These are phyloP conservation scores for Aspergillus terreus DNA, from an alignment of 2,329 filamentous ascomycete genomes.

Conservation along the genomic window DNA sequence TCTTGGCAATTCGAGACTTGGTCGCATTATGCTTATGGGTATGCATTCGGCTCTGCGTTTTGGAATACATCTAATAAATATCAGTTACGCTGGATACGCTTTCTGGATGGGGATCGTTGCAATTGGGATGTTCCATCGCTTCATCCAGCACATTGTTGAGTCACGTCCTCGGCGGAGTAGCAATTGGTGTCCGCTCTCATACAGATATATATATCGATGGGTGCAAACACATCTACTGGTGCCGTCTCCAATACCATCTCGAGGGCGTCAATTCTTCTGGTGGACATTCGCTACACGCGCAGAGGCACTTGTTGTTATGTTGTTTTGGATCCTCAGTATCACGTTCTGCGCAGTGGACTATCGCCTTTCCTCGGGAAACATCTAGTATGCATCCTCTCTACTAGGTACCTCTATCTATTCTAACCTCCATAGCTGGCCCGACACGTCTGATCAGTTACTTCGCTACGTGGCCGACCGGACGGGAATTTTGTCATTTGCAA, in stretches of 20 bases:
- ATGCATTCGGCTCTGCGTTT: conserved; percentile 6
- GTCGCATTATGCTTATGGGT: conserved; percentile 38
- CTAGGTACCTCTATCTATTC: not conserved
- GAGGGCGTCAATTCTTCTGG: conserved; percentile 39
- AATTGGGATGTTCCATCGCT: conserved; percentile 31
- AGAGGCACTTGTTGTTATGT: conserved; percentile 42
- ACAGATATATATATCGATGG: conserved; percentile 23
- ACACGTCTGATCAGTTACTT: conserved; percentile 36
- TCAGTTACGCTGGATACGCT: conserved; percentile 30
- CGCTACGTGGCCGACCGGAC: conserved; percentile 62
- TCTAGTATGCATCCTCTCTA: conserved; percentile 37
- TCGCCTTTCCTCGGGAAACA: conserved; percentile 43
- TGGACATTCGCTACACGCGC: conserved; percentile 48
- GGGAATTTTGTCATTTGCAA: conserved; percentile 61
- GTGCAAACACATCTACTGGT: conserved; percentile 38
- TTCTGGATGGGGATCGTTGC: conserved; percentile 40
- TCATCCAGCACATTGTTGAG: conserved; percentile 19
- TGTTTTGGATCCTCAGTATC: conserved; percentile 45
- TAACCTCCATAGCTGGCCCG: conserved; percentile 22
- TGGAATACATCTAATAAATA: not conserved
- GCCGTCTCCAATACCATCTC: conserved; percentile 42
- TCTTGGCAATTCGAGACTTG: conserved; percentile 31
- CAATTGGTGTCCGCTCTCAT: conserved; percentile 4
- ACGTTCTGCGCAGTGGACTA: conserved; percentile 45
- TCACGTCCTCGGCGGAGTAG: not conserved